Evolutionary conservation across 345 rosid genomes (phyloP), one percentile per base, ranked within the genome.

Genomic region (Rhodamnia rubescens): DNA sequence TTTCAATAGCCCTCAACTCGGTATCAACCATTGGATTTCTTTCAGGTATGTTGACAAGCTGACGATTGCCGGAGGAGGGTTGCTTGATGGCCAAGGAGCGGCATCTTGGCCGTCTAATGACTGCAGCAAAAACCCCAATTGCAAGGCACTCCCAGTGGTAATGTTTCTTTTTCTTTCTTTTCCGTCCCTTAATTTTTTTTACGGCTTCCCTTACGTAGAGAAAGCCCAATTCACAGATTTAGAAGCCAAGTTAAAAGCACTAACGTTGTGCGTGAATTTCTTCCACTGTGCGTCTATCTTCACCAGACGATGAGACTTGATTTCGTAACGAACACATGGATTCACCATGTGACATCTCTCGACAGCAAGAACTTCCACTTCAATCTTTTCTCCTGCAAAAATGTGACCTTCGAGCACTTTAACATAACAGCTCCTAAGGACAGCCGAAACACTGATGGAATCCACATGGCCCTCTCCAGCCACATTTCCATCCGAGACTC

Each of bases 361-460:
- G 84, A 90, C 84, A 87, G 91, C 85, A 87, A 91, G 83, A 55
- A 32, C 47, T 78, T 53, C 52, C 92, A 92, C 82, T 21, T 89
- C 26, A 78, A 22, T 42, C 40, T 92, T 36, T 12, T 85, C 18
- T 18, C 26, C 36, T 84, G 86, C 81, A 8, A 9, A 16, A 50
- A 82, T 51, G 20, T 90, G 1, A 83, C 5, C 18, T 24, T 90
- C 2, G n/a, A 56, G 0, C 80, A 51, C 1, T 8, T 92, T 3
- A 81, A 5, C n/a, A 83, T 93, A 42, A 40, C 55, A 18, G 94
- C 96, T 24, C 94, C 97, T 5, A 81, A 32, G 3, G 75, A 89
- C 29, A 94, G 97, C 74, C 97, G 93, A 0, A 93, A 94, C 88
- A 94, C 96, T 0, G 95, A 93, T 82, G 96, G 95, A 57, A 90